A percentile compares a stretch with the other conserved stretches of the same genome.
phyloP scores from a whole-genome alignment of 805 yeast genomes.

The Wickerhamiella spandovensis region DNA sequence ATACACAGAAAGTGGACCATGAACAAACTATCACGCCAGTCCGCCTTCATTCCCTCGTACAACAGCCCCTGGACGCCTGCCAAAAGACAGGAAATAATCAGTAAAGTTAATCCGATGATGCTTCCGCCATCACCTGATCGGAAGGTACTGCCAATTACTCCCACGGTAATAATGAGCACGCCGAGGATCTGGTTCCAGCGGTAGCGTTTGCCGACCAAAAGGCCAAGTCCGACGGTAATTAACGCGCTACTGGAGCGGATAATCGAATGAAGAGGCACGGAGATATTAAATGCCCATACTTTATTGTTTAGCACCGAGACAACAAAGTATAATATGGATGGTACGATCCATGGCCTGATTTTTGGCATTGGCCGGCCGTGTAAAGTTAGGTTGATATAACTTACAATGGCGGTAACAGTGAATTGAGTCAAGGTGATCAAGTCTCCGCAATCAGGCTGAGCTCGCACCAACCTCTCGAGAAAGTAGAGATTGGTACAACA shows the following conservation, averaged over 20 bases:
- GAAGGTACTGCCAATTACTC: slow-evolving; percentile 33
- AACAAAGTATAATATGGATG: slow-evolving; percentile 38
- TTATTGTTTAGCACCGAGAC: slow-evolving; percentile 43
- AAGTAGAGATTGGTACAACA: slow-evolving; percentile 61
- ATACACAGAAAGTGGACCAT: slow-evolving; percentile 44
- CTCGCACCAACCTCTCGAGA: slow-evolving; percentile 39
- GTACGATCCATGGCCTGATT: slow-evolving; percentile 26
- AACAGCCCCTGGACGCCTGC: slow-evolving; percentile 46
- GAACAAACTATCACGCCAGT: slow-evolving; percentile 54
- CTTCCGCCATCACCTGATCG: slow-evolving; percentile 8
- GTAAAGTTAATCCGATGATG: slow-evolving; percentile 29
- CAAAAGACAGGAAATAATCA: slow-evolving; percentile 36
- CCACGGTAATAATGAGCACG: slow-evolving; percentile 39
- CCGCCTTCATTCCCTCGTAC: slow-evolving; percentile 36
- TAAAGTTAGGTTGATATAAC: slow-evolving; percentile 25
- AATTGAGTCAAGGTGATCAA: slow-evolving; percentile 48
- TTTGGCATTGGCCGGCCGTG: background rate
- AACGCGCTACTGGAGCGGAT: slow-evolving; percentile 53
- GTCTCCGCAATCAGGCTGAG: slow-evolving; percentile 30
- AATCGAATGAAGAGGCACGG: slow-evolving; percentile 56
- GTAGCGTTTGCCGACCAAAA: slow-evolving; percentile 35
- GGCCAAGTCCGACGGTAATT: slow-evolving; percentile 46
- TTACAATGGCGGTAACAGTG: slow-evolving; percentile 35
- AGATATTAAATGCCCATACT: slow-evolving; percentile 43
- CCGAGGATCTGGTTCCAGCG: slow-evolving; percentile 34